These are phyloP conservation scores for Suhomyces panamericanus DNA, from an alignment of 1,139 yeast genomes.

Conservation along the genomic window DNA sequence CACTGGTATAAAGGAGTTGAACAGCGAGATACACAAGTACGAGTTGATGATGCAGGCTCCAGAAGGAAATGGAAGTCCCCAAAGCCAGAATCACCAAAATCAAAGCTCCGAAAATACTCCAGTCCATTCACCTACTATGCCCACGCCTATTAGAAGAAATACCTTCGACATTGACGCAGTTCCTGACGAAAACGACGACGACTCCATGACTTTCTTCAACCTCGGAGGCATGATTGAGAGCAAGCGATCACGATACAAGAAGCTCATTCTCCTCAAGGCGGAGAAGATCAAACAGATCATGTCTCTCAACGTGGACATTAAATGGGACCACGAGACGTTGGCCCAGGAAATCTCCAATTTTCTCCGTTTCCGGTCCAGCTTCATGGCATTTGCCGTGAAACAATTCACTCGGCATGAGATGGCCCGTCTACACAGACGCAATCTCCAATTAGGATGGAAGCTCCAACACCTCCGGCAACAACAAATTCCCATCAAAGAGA, in stretches of 20 bases:
- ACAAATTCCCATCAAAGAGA: no score
- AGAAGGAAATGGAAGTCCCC: background rate
- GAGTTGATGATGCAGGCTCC: constrained; percentile 18
- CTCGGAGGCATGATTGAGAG: constrained; percentile 39
- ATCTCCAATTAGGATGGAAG: constrained; percentile 1
- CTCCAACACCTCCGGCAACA: constrained; percentile 6
- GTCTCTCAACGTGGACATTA: constrained; percentile 39
- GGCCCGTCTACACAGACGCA: constrained; percentile 9
- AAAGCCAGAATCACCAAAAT: background rate
- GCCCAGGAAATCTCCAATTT: constrained; percentile 66
- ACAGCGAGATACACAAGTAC: constrained; percentile 31
- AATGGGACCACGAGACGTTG: constrained; percentile 53
- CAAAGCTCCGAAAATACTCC: no score
- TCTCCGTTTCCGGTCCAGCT: constrained; percentile 48
- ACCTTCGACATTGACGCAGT: constrained; percentile 12
- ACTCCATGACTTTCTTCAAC: constrained; percentile 26
- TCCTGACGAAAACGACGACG: constrained; percentile 14
- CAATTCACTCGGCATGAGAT: constrained; percentile 25
- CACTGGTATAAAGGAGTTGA: constrained; percentile 28
- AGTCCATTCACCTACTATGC: background rate
- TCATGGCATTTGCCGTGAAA: constrained; percentile 39
- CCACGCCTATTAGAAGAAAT: constrained; percentile 7
- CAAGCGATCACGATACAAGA: constrained; percentile 36
- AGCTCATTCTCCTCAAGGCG: constrained; percentile 31
- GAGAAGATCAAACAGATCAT: constrained; percentile 37